These are phyloP conservation scores for Volvariella surrecta DNA, from an alignment of 1,284 basidiomycete genomes.

Conservation along the genomic window DNA sequence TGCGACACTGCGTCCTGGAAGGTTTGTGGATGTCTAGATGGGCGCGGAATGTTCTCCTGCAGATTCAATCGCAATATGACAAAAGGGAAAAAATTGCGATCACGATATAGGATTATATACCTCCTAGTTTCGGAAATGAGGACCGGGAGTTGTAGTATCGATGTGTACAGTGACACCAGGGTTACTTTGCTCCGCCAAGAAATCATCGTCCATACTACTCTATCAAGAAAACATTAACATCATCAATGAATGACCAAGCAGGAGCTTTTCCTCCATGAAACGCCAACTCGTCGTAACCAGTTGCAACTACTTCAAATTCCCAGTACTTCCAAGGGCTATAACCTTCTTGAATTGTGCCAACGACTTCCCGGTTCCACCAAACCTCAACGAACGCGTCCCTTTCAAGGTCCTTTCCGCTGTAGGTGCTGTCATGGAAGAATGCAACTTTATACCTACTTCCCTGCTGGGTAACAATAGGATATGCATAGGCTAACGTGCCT, in stretches of 20 bases:
- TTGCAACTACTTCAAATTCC: constrained; percentile 14
- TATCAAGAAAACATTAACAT: constrained; percentile 7
- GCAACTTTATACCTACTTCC: constrained; percentile 18
- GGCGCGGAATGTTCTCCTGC: too few species aligned
- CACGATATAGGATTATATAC: too few species aligned
- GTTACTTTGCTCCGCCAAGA: too few species aligned
- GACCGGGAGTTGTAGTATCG: too few species aligned
- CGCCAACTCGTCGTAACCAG: constrained; percentile 16
- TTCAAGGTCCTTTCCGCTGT: constrained; percentile 15
- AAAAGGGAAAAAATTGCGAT: too few species aligned
- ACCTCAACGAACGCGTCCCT: constrained; percentile 17
- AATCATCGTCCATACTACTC: too few species aligned
- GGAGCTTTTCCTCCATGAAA: constrained; percentile 21
- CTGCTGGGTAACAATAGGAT: constrained; percentile 14
- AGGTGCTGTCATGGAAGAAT: constrained; percentile 19
- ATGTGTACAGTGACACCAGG: too few species aligned
- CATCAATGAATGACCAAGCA: constrained; percentile 24
- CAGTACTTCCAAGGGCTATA: constrained; percentile 17
- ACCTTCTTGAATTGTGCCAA: constrained; percentile 13
- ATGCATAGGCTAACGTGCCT: constrained; percentile 17
- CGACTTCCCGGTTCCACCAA: constrained; percentile 19
- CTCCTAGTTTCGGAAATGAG: too few species aligned
- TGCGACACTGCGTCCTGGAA: too few species aligned
- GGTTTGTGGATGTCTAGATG: too few species aligned
- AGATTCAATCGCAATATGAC: too few species aligned